phyloP scores from a whole-genome alignment of 345 rosid genomes.

The Euclidium syriacum region DNA sequence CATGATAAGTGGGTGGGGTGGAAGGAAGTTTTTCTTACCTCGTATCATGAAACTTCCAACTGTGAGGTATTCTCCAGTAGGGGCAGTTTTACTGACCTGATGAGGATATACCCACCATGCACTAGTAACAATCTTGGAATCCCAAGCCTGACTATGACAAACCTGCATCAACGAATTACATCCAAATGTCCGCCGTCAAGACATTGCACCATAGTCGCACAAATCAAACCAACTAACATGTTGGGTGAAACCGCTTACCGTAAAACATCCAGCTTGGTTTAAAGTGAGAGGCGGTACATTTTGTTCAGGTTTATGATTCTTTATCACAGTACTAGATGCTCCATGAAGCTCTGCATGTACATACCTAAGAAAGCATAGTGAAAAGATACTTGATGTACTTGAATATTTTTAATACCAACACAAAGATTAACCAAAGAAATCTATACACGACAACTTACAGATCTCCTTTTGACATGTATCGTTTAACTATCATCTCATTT shows the following conservation, averaged over 20 bases:
- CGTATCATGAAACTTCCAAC: conserved; percentile 99
- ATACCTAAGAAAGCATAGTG: conserved; percentile 47
- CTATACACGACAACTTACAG: conserved; percentile 47
- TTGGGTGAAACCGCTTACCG: conserved; percentile 40
- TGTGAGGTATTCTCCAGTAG: conserved; percentile 98
- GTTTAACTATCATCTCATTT: conserved; percentile 97
- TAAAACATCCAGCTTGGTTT: conserved; percentile 97
- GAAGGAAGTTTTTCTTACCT: conserved; percentile 94
- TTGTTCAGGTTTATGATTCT: conserved; percentile 90
- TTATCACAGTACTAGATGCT: conserved; percentile 95
- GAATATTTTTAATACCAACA: not conserved
- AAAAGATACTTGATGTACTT: not conserved
- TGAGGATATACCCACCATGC: conserved; percentile 99
- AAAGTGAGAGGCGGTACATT: conserved; percentile 86
- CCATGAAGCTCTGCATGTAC: conserved; percentile 97
- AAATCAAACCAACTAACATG: not conserved
- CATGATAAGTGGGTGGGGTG: conserved; percentile 97
- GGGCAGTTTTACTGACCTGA: conserved; percentile 99
- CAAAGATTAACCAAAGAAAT: not conserved
- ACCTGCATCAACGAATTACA: conserved; percentile 45
- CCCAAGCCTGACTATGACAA: conserved; percentile 98
- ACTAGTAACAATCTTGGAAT: conserved; percentile 95
- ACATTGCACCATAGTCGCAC: conserved; percentile 10
- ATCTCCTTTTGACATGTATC: conserved; percentile 97
- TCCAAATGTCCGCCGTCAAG: conserved; percentile 2